These are phyloP conservation scores for Neophaeococcomyces aloes DNA, from an alignment of 2,329 filamentous ascomycete genomes.

Conservation along the genomic window DNA sequence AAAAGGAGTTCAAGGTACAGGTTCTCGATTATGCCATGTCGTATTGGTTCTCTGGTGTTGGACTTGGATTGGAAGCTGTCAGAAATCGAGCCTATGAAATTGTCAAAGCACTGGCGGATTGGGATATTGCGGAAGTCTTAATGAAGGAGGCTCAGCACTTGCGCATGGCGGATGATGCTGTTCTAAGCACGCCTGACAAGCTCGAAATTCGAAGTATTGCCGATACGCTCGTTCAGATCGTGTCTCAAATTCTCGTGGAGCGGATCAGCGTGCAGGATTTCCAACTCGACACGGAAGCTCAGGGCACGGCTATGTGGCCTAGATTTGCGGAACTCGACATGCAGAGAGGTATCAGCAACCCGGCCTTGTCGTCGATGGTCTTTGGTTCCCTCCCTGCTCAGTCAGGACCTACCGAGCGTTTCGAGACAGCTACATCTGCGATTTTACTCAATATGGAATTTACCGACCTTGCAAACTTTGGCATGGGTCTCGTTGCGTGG, in stretches of 20 bases:
- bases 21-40: constrained; percentile 20
- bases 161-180: background rate
- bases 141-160: constrained; percentile 16
- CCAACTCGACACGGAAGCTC: constrained; percentile 11
- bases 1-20: constrained; percentile 13
- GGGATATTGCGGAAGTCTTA: constrained; percentile 18
- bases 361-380: constrained; percentile 20
- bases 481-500: background rate
- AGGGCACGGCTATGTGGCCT: constrained; percentile 9
- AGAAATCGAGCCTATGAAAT: constrained; percentile 16
- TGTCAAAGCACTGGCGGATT: constrained; percentile 15
- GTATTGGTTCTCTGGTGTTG: constrained; percentile 20
- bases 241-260: constrained; percentile 1
- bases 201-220: constrained; percentile 1
- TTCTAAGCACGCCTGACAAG: background rate
- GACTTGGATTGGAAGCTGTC: constrained; percentile 18
- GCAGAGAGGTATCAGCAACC: constrained; percentile 15
- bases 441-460: constrained; percentile 21
- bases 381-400: constrained; percentile 22
- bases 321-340: constrained; percentile 17
- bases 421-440: constrained; percentile 14
- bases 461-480: constrained; percentile 15
- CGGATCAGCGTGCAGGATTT: constrained; percentile 14
- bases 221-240: background rate
- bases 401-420: background rate